Percentiles rank a stretch among this genome's conserved stretches.
Conservation (phyloP, 2,329 filamentous ascomycete genomes). For the Verticillium klebahnii region DNA sequence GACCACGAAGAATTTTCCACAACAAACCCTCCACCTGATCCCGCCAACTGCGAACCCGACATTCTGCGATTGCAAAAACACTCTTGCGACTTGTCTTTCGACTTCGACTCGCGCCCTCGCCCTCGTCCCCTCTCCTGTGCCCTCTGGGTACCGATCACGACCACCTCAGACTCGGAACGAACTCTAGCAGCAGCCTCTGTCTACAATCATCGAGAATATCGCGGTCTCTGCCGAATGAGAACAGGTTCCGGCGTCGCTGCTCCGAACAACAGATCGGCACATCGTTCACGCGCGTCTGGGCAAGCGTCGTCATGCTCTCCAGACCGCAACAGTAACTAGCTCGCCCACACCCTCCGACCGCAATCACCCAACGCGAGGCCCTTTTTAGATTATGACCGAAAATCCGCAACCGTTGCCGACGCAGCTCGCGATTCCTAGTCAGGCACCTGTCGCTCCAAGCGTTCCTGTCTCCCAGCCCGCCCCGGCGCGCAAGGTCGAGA, state of each 20-base stretch:
- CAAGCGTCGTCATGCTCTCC: slow-evolving; percentile 56
- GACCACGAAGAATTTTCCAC: slow-evolving; percentile 1
- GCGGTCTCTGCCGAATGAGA: slow-evolving; percentile 9
- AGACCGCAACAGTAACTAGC: slow-evolving; percentile 45
- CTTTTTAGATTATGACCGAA: slow-evolving; percentile 58
- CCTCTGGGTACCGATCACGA: neutral
- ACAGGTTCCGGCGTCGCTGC: slow-evolving; percentile 4
- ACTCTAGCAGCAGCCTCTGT: neutral
- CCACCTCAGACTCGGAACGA: neutral
- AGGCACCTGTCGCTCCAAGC: slow-evolving; percentile 37
- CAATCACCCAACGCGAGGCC: slow-evolving; percentile 35
- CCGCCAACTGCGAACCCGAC: neutral
- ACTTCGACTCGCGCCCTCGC: neutral
- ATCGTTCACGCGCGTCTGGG: slow-evolving; percentile 29
- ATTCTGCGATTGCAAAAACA: neutral
- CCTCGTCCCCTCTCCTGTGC: neutral
- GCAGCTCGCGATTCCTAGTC: slow-evolving; percentile 52
- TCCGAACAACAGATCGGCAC: slow-evolving; percentile 2
- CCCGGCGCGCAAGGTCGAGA: slow-evolving; percentile 43
- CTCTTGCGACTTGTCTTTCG: neutral
- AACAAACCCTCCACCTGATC: neutral
- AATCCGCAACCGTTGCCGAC: slow-evolving; percentile 48
- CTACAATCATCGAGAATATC: neutral
- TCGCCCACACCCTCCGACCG: slow-evolving; percentile 31
- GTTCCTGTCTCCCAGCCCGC: slow-evolving; percentile 33